Evolutionary conservation across 2,329 filamentous ascomycete genomes (phyloP).

Genomic region (Colletotrichum brevisporum): DNA sequence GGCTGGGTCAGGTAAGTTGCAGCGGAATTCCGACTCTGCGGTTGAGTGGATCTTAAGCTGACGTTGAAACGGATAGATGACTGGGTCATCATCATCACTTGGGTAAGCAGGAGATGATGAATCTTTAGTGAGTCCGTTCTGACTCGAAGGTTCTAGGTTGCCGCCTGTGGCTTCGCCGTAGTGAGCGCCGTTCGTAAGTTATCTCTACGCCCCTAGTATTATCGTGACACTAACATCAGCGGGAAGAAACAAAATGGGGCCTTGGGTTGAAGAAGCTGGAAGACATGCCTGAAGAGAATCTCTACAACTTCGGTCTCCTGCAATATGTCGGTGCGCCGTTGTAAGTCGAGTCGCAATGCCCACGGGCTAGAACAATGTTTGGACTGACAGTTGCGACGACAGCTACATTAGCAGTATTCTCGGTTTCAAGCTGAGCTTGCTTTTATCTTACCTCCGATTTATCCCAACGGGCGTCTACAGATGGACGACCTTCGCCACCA

Average conservation of each 20-base stretch:
- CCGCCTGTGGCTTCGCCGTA: constrained; percentile 52
- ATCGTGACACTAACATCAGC: not conserved
- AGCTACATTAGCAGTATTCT: constrained; percentile 60
- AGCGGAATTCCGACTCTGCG: not conserved
- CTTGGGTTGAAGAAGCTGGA: constrained; percentile 52
- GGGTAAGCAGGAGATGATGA: constrained; percentile 43
- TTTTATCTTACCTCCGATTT: constrained; percentile 61
- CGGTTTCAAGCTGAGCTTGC: constrained; percentile 61
- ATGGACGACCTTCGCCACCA: constrained; percentile 50
- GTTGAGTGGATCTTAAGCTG: not conserved
- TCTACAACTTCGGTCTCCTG: constrained; percentile 55
- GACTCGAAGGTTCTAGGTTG: constrained; percentile 42
- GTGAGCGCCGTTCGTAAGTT: constrained; percentile 53
- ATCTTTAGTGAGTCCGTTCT: not conserved
- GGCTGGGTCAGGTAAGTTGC: constrained; percentile 48
- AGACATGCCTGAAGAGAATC: constrained; percentile 55
- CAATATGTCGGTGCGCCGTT: constrained; percentile 60
- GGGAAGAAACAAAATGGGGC: constrained; percentile 60
- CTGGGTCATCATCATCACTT: constrained; percentile 42
- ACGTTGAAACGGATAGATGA: constrained; percentile 32
- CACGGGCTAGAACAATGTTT: no score
- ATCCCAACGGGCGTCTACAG: constrained; percentile 55
- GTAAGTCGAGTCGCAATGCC: constrained; percentile 43
- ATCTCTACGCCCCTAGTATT: no score
- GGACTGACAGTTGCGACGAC: not conserved